Evolutionary conservation across 352 stramenopile genomes (phyloP).

Genomic region (Phytophthora sansomeana): DNA sequence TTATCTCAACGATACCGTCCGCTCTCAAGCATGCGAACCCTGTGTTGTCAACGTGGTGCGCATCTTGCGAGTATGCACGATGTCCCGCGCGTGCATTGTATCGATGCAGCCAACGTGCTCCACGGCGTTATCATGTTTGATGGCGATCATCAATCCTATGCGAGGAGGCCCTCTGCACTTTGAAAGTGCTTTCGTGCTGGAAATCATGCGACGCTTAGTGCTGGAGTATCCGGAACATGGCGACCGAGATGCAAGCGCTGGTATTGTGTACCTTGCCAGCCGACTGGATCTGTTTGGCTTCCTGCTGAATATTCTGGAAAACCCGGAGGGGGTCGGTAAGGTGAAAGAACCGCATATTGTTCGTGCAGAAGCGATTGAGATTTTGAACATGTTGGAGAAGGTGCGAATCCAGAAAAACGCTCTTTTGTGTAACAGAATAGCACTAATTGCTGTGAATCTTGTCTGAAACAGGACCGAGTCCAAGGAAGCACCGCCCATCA

Average conservation of each 20-base stretch:
- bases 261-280: conserved; percentile 80
- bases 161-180: conserved; percentile 65
- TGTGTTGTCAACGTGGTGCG: conserved; percentile 72
- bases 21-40: conserved; percentile 63
- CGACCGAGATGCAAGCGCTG: conserved; percentile 56
- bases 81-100: conserved; percentile 61
- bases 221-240: conserved; percentile 76
- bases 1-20: conserved; percentile 75
- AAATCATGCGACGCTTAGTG: conserved; percentile 81
- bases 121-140: conserved; percentile 65
- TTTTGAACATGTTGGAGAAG: conserved; percentile 83
- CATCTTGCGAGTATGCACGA: conserved; percentile 71
- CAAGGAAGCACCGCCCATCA: conserved; percentile 78
- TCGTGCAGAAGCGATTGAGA: conserved; percentile 77
- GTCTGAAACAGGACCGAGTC: conserved; percentile 52
- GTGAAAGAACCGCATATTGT: conserved; percentile 71
- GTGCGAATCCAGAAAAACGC: conserved; percentile 25
- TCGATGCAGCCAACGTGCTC: conserved; percentile 66
- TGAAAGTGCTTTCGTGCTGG: conserved; percentile 70
- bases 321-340: conserved; percentile 55
- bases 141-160: conserved; percentile 56
- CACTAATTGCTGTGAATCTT: conserved; percentile 9
- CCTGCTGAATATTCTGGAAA: conserved; percentile 81
- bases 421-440: background rate
- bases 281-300: conserved; percentile 77